phyloP scores from a whole-genome alignment of 345 rosid genomes.

The Eucalyptus curtisii region DNA sequence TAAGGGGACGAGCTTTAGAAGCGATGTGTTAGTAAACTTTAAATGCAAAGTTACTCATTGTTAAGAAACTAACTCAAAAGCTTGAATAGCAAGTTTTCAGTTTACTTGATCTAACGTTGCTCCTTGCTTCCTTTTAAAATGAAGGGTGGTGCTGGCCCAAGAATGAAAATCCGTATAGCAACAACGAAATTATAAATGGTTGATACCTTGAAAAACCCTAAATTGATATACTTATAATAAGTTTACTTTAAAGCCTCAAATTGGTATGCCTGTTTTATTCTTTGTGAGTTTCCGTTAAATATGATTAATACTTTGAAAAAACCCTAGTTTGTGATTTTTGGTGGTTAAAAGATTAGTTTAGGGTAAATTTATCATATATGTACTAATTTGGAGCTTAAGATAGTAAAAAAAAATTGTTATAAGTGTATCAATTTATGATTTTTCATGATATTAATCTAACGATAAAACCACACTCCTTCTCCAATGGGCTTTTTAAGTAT shows the following conservation, averaged over 20 bases:
- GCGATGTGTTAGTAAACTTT: neutral
- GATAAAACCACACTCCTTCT: neutral
- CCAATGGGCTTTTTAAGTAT: neutral
- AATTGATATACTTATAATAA: too few relatives aligned
- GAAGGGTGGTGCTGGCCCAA: neutral
- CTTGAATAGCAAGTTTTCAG: neutral
- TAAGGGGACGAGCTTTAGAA: neutral
- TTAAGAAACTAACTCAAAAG: neutral
- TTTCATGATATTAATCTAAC: too few relatives aligned
- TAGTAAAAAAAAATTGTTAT: too few relatives aligned
- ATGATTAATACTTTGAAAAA: too few relatives aligned
- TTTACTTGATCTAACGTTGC: neutral
- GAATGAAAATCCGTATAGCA: neutral
- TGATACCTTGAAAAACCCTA: too few relatives aligned
- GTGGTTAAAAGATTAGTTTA: too few relatives aligned
- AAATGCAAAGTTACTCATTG: too few relatives aligned
- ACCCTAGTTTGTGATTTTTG: accelerated
- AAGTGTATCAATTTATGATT: accelerated
- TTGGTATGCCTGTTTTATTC: too few relatives aligned
- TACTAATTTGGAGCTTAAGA: too few relatives aligned
- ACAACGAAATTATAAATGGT: too few relatives aligned
- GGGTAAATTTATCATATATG: accelerated
- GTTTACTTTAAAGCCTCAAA: too few relatives aligned
- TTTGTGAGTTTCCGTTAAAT: accelerated
- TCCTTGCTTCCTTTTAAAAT: neutral